Evolutionary conservation across 345 rosid species (phyloP), one percentile per base, ranked within the genome.

Genomic region (Eucalyptus decipiens): DNA sequence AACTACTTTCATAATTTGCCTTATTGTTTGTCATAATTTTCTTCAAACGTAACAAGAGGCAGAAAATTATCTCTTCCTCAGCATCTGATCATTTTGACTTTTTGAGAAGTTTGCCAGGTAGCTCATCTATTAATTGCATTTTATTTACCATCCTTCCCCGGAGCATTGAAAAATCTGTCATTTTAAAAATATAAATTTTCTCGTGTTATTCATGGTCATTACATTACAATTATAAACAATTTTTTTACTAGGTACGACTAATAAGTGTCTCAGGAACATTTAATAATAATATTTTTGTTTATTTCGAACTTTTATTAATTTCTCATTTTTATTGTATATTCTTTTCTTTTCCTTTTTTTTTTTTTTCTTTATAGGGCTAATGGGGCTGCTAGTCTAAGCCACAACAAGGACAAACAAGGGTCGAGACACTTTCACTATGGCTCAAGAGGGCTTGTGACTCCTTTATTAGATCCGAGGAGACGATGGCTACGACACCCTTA

Each of bases 401-500:
- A 54, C 60, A 8, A 2, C 60, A 23, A 54, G 60, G 12, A 9
- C 1, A 54, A 1, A 6, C 5, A 23, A 54, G 5, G 28, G 28
- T 23, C 1, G 12, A 8, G 60, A 54, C 5, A 23, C 60, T 23
- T 23, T 9, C 60, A 54, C 11, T 23, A 54, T 54, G 5, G 28
- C 11, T 54, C 11, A 9, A 0, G 11, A 54, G 12, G 28, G 28
- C 12, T 54, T 21, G 60, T 0, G 26, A 19, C 11, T 54, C 12
- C 60, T 23, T 54, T 23, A 54, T 2, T 54, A 54, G 28, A 54
- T 54, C 0, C 4, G 3, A 12, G 5, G 1, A 23, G 11, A 0
- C 1, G 1, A 0, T 21, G 60, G 28, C 28, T 23, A 23, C 2
- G 0, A 54, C 60, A 54, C 28, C 1, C 60, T 23, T 54, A 9